Percentiles rank a stretch among this genome's conserved stretches.
Evolutionary conservation across 1,139 yeast genomes (phyloP).

Genomic region (Candida sojae): DNA sequence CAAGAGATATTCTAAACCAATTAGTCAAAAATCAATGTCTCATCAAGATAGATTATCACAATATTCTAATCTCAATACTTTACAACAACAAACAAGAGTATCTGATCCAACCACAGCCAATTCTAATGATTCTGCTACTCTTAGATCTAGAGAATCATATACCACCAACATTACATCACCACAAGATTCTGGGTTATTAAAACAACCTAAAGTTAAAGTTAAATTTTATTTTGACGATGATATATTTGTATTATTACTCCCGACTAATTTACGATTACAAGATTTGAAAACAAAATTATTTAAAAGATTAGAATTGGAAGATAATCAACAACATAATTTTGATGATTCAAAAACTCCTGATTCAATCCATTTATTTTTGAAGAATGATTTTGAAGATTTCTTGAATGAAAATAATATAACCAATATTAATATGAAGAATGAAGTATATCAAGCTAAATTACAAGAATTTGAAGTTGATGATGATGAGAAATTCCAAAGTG

Average conservation of each 20-base stretch:
- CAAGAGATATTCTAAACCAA: slow-evolving; percentile 39
- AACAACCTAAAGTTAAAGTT: slow-evolving; percentile 53
- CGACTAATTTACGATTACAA: slow-evolving; percentile 56
- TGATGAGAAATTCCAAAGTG: slow-evolving; percentile 44
- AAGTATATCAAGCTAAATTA: slow-evolving; percentile 23
- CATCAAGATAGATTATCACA: slow-evolving; percentile 48
- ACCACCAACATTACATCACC: slow-evolving; percentile 8
- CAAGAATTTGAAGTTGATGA: slow-evolving; percentile 40
- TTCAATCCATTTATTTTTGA: slow-evolving; percentile 34
- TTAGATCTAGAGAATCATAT: slow-evolving; percentile 15
- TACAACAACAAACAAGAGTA: slow-evolving; percentile 12
- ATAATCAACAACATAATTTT: slow-evolving; percentile 15
- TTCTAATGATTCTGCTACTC: slow-evolving; percentile 25
- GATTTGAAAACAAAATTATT: slow-evolving; percentile 66
- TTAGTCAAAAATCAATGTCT: slow-evolving; percentile 42
- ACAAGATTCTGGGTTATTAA: slow-evolving; percentile 7
- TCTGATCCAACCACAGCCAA: slow-evolving; percentile 24
- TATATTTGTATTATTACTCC: slow-evolving; percentile 82
- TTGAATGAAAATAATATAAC: slow-evolving; percentile 30
- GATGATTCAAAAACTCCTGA: slow-evolving; percentile 16
- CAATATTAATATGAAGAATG: slow-evolving; percentile 25
- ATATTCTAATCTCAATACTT: slow-evolving; percentile 26
- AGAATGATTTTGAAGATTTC: slow-evolving; percentile 46
- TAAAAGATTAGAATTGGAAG: slow-evolving; percentile 54
- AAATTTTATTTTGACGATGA: slow-evolving; percentile 90